A percentile compares a stretch with the other conserved stretches of the same genome.
phyloP scores from a whole-genome alignment of 371 early-diverging fungal species.

The Thermomucor indicae-seudaticae region DNA sequence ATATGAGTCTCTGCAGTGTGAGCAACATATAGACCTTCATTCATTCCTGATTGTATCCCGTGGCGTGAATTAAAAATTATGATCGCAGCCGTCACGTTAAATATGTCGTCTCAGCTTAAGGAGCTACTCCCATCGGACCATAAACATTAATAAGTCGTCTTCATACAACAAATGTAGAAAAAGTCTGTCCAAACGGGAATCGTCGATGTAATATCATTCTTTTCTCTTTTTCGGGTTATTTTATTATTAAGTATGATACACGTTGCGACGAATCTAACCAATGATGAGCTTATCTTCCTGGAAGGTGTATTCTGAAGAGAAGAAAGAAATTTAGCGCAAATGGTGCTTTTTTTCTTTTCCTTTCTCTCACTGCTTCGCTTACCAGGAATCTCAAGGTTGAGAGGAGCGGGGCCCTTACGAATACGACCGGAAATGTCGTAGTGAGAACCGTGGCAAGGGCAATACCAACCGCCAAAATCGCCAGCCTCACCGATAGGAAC shows the following conservation, averaged over 20 bases:
- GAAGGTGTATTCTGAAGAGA: conserved; percentile 40
- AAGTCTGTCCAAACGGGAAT: no score
- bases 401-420: conserved; percentile 97
- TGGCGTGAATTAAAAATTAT: no score
- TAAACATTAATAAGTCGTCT: no score
- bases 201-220: no score
- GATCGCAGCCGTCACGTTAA: no score
- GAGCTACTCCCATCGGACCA: no score
- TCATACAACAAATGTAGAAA: no score
- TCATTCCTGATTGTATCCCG: no score
- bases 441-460: conserved; percentile 99
- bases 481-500: conserved; percentile 98
- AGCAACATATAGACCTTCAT: no score
- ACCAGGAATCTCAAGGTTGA: conserved; percentile 95
- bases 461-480: conserved; percentile 98
- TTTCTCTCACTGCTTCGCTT: conserved; percentile 5
- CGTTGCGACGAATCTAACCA: conserved; percentile 30
- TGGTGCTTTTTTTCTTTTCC: background rate
- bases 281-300: conserved; percentile 45
- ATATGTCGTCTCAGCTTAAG: no score
- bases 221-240: no score
- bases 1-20: no score
- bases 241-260: background rate
- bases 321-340: background rate
- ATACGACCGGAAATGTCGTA: conserved; percentile 95